These are phyloP conservation scores for Phytophthora sp. DNA, from an alignment of 352 stramenopile genomes.

Conservation along the genomic window DNA sequence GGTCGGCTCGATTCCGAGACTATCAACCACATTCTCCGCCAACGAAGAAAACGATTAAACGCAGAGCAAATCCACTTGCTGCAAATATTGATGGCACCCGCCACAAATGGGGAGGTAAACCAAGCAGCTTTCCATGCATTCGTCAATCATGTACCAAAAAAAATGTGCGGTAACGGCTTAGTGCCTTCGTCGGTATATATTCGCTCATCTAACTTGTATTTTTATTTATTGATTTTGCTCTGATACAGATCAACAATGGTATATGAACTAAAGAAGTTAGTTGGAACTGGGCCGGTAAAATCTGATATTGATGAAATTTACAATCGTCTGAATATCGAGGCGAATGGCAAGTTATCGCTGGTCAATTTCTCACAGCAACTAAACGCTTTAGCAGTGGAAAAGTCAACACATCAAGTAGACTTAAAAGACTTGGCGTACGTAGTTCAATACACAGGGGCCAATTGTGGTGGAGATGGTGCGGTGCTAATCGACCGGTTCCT, in stretches of 20 bases:
- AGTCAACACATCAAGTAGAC: constrained; percentile 53
- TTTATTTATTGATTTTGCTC: not conserved
- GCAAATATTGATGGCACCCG: constrained; percentile 67
- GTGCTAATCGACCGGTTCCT: constrained; percentile 83
- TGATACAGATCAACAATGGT: constrained; percentile 54
- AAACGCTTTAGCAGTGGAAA: constrained; percentile 63
- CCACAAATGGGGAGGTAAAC: constrained; percentile 67
- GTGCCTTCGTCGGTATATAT: not conserved
- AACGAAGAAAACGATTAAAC: constrained; percentile 58
- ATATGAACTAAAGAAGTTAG: constrained; percentile 76
- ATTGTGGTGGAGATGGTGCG: constrained; percentile 67
- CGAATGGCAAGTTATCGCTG: constrained; percentile 72
- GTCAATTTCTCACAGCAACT: constrained; percentile 62
- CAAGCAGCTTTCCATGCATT: constrained; percentile 74
- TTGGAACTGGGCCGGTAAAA: constrained; percentile 47
- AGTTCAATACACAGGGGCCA: constrained; percentile 75
- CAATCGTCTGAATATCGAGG: constrained; percentile 76
- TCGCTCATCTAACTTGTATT: not conserved
- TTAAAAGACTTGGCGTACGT: constrained; percentile 80
- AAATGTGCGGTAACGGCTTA: constrained; percentile 68
- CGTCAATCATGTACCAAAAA: constrained; percentile 82
- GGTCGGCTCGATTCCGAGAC: constrained; percentile 55
- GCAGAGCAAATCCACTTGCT: constrained; percentile 58
- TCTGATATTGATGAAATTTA: constrained; percentile 55
- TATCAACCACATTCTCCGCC: constrained; percentile 70